Conservation (phyloP, 169 alveolate species). For the Cyclospora cayetanensis region DNA sequence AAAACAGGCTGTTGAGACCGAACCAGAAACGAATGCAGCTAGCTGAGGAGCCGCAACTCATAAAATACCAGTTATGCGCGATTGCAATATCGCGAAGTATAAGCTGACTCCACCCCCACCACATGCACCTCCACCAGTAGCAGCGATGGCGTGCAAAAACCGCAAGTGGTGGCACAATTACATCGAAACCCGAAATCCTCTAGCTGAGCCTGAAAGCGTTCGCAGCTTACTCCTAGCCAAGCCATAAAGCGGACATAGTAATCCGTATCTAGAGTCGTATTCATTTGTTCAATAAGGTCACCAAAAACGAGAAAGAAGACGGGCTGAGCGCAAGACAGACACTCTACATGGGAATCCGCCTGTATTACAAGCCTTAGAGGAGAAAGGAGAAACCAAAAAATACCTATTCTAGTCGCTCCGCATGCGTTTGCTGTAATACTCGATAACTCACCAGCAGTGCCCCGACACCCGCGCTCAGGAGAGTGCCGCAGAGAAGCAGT, state of each 20-base stretch:
- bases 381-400: too few relatives aligned
- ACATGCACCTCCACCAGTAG: neutral
- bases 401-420: too few relatives aligned
- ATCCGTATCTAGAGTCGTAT: slow-evolving; percentile 23
- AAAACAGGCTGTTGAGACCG: slow-evolving; percentile 7
- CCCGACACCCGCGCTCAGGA: neutral
- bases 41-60: neutral
- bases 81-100: too few relatives aligned
- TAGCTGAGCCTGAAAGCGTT: neutral
- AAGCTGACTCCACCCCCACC: too few relatives aligned
- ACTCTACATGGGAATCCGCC: too few relatives aligned
- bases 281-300: slow-evolving; percentile 26
- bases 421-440: neutral
- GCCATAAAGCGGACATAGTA: slow-evolving; percentile 22
- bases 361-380: too few relatives aligned
- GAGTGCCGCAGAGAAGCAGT: neutral
- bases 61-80: too few relatives aligned
- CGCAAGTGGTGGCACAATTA: neutral
- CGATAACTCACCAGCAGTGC: neutral
- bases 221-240: slow-evolving; percentile 35
- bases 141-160: neutral
- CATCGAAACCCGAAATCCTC: too few relatives aligned
- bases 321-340: slow-evolving; percentile 8
- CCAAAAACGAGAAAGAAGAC: slow-evolving; percentile 34
- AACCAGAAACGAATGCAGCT: neutral